Evolutionary conservation across 495 filamentous ascomycete genomes (phyloP).

Genomic region (Lasiosphaeris hirsuta): DNA sequence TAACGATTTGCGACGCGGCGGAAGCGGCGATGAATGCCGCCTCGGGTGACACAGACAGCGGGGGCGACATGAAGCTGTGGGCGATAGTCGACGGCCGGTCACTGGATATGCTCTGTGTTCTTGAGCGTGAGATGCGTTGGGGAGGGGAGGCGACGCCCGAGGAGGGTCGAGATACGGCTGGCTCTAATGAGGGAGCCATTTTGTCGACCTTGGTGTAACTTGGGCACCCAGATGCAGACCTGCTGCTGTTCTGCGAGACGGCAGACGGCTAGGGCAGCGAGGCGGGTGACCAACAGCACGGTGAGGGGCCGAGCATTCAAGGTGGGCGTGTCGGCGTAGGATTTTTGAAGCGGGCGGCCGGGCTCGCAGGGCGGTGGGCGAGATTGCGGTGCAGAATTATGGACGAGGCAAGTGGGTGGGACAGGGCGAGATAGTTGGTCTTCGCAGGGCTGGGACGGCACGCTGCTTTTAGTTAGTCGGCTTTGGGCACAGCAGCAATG

Average conservation of each 20-base stretch:
- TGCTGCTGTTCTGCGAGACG: slow-evolving; percentile 21
- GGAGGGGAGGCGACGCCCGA: slow-evolving; percentile 36
- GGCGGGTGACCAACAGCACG: slow-evolving; percentile 11
- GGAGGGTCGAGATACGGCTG: slow-evolving; percentile 40
- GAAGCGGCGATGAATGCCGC: slow-evolving; percentile 86
- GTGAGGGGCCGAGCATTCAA: slow-evolving; percentile 15
- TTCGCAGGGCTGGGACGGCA: slow-evolving; percentile 19
- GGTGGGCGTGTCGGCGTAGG: neutral
- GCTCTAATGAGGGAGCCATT: slow-evolving; percentile 32
- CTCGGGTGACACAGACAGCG: slow-evolving; percentile 65
- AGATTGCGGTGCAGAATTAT: slow-evolving; percentile 7
- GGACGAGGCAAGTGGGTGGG: slow-evolving; percentile 10
- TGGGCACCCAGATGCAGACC: slow-evolving; percentile 14
- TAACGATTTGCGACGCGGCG: slow-evolving; percentile 89
- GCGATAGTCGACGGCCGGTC: slow-evolving; percentile 50
- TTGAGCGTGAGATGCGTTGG: slow-evolving; percentile 37
- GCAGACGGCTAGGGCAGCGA: slow-evolving; percentile 14
- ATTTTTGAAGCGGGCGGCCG: slow-evolving; percentile 10
- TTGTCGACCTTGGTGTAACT: slow-evolving; percentile 11
- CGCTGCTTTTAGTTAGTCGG: slow-evolving; percentile 16
- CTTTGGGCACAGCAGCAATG: neutral
- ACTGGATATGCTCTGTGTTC: slow-evolving; percentile 54
- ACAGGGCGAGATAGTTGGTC: slow-evolving; percentile 6
- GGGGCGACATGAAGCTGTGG: slow-evolving; percentile 56
- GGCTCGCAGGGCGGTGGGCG: slow-evolving; percentile 1